phyloP scores from a whole-genome alignment of 108 stramenopile genomes.

The Nannochloropsis gaditana region DNA sequence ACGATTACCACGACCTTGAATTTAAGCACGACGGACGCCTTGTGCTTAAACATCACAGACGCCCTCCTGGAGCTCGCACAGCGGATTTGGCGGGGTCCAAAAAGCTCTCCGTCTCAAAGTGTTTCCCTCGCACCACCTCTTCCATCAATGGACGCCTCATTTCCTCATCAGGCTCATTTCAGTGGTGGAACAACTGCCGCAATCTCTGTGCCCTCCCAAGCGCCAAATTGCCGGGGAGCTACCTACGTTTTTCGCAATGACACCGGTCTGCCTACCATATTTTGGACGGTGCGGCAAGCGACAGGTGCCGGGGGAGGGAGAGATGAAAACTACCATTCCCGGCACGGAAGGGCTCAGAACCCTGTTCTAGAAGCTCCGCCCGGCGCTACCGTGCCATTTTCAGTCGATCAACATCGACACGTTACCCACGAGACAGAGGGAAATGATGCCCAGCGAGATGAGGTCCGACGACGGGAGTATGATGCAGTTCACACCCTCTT shows the following conservation, averaged over 20 bases:
- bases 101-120: background rate
- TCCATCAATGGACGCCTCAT: background rate
- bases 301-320: background rate
- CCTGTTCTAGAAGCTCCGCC: background rate
- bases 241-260: background rate
- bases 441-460: background rate
- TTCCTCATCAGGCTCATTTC: no score
- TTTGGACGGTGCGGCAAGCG: background rate
- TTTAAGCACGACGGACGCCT: background rate
- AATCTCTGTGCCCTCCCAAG: no score
- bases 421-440: background rate
- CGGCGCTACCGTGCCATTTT: background rate
- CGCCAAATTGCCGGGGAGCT: background rate
- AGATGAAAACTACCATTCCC: background rate
- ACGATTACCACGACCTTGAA: background rate
- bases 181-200: no score
- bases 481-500: background rate
- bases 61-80: background rate
- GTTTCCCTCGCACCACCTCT: background rate
- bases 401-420: background rate
- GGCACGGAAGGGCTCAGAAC: background rate
- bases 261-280: background rate
- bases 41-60: constrained; percentile 3
- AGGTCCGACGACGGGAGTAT: background rate
- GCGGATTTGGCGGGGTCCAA: background rate